A percentile compares a stretch with the other conserved stretches of the same genome.
Conservation (phyloP, 2,329 filamentous ascomycete genomes). For the Fonsecaea monophora region DNA sequence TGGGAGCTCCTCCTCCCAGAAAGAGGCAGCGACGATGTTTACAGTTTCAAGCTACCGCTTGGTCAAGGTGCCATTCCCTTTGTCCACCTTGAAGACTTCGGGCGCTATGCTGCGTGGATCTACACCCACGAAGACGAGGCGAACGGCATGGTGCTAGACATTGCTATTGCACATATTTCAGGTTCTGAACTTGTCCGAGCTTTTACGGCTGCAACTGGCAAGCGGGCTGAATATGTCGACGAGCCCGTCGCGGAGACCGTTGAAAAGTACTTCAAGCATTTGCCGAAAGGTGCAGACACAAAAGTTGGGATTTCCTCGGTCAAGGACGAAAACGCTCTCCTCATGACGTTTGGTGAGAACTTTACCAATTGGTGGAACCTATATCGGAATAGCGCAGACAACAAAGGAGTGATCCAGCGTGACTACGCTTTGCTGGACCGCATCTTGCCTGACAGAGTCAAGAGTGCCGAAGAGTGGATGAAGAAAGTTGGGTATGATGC, state of each 20-base stretch:
- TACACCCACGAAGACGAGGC: constrained; percentile 54
- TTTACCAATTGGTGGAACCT: constrained; percentile 60
- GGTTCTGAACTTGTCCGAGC: constrained; percentile 51
- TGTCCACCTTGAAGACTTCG: constrained; percentile 56
- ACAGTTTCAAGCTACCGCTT: constrained; percentile 53
- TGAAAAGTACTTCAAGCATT: constrained; percentile 16
- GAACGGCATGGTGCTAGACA: constrained; percentile 54
- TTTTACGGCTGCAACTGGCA: constrained; percentile 53
- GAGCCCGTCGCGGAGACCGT: constrained; percentile 45
- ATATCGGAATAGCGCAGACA: constrained; percentile 52
- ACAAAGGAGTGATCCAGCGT: constrained; percentile 51
- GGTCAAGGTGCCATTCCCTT: constrained; percentile 47
- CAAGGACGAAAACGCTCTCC: constrained; percentile 42
- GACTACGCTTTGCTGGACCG: constrained; percentile 60
- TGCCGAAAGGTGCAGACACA: constrained; percentile 24
- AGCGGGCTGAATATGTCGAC: constrained; percentile 50
- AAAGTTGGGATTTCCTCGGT: constrained; percentile 43
- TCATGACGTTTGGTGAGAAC: constrained; percentile 53
- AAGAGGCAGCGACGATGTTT: constrained; percentile 48
- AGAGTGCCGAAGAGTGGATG: constrained; percentile 59
- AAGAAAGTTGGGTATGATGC: constrained; percentile 22
- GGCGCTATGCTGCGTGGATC: constrained; percentile 55
- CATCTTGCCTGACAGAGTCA: constrained; percentile 58
- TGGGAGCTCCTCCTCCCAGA: constrained; percentile 44
- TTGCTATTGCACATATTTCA: constrained; percentile 51